A percentile compares a stretch with the other conserved stretches of the same genome.
These are phyloP conservation scores for Aureobasidium sp. DNA, from an alignment of 2,329 filamentous ascomycete genomes.

Conservation along the genomic window DNA sequence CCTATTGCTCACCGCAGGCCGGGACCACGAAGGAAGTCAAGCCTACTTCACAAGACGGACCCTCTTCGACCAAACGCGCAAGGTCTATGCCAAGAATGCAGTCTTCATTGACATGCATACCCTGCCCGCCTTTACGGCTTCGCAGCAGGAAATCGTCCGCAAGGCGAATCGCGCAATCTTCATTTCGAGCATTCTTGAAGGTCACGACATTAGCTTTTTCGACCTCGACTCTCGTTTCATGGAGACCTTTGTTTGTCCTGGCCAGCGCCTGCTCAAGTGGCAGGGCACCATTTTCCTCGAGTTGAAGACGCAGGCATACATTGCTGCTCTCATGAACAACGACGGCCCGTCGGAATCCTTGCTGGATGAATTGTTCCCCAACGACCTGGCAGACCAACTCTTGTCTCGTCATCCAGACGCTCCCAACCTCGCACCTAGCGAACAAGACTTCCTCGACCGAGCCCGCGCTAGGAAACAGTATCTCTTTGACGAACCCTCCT, in stretches of 20 bases:
- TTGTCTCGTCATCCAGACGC: conserved; percentile 46
- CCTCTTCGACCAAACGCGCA: conserved; percentile 55
- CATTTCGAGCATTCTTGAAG: conserved; percentile 52
- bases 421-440: conserved; percentile 45
- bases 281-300: conserved; percentile 54
- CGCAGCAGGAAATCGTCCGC: conserved; percentile 50
- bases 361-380: conserved; percentile 51
- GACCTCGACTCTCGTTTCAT: conserved; percentile 56
- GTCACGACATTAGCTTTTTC: conserved; percentile 53
- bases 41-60: conserved; percentile 54
- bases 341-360: conserved; percentile 48
- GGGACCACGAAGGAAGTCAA: conserved; percentile 45
- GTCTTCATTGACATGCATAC: conserved; percentile 40
- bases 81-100: conserved; percentile 48
- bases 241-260: conserved; percentile 53
- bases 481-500: conserved; percentile 41
- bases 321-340: conserved; percentile 50
- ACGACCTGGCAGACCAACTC: conserved; percentile 46
- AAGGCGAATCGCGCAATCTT: conserved; percentile 59
- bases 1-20: conserved; percentile 47
- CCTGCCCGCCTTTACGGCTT: conserved; percentile 28
- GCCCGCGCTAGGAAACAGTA: conserved; percentile 47
- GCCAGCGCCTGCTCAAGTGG: conserved; percentile 48
- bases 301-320: conserved; percentile 59
- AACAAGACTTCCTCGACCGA: conserved; percentile 51